Conservation (phyloP, 495 filamentous ascomycete species). For the Daldinia bambusicola region DNA sequence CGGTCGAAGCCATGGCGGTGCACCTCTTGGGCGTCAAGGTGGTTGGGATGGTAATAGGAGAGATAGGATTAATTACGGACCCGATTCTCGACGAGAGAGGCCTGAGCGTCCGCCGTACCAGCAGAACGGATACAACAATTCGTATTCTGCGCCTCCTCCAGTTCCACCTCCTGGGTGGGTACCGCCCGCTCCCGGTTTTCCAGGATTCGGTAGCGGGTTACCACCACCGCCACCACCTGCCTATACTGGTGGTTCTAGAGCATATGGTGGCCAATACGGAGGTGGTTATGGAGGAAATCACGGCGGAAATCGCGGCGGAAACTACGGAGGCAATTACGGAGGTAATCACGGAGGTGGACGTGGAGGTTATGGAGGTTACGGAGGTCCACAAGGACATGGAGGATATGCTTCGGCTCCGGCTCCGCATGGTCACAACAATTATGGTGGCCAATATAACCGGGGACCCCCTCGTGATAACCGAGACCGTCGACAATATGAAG, state of each 20-base stretch:
- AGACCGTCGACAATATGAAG: constrained; percentile 38
- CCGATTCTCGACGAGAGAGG: constrained; percentile 46
- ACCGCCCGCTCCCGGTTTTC: constrained; percentile 57
- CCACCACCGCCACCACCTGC: constrained; percentile 60
- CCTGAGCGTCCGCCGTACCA: constrained; percentile 29
- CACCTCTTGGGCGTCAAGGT: constrained; percentile 51
- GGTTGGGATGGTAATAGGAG: constrained; percentile 48
- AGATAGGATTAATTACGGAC: constrained; percentile 56
- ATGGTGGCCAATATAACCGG: constrained; percentile 38
- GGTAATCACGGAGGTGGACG: constrained; percentile 39
- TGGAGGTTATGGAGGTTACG: constrained; percentile 33
- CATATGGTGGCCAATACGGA: constrained; percentile 40
- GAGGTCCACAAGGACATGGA: constrained; percentile 35
- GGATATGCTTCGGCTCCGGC: constrained; percentile 24
- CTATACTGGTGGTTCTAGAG: constrained; percentile 43
- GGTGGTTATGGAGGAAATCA: constrained; percentile 41
- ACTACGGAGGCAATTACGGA: constrained; percentile 38
- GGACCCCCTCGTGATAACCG: constrained; percentile 37
- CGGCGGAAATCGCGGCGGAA: constrained; percentile 36
- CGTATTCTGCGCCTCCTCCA: constrained; percentile 43
- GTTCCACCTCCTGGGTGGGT: constrained; percentile 54
- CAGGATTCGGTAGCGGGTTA: constrained; percentile 55
- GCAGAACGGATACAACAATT: constrained; percentile 46
- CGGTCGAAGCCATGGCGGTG: constrained; percentile 64
- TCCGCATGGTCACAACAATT: constrained; percentile 25